A percentile compares a stretch with the other conserved stretches of the same genome.
Conservation (phyloP, 495 filamentous ascomycete species). For the Lepidopterella palustris region DNA sequence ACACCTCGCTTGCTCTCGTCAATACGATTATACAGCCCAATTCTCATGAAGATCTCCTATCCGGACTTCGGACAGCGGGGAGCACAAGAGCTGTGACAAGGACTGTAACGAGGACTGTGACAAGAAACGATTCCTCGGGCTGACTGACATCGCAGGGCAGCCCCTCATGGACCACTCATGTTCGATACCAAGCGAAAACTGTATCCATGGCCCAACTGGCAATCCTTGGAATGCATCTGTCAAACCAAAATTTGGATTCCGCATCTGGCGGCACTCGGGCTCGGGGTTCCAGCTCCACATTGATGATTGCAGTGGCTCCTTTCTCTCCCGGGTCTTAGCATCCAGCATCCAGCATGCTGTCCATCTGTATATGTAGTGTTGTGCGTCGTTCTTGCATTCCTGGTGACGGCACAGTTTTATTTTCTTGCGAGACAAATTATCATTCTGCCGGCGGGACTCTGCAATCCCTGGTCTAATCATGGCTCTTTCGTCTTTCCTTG, state of each 20-base stretch:
- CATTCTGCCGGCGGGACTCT: too few relatives aligned
- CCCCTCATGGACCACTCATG: neutral
- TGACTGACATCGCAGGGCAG: neutral
- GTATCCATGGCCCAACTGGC: neutral
- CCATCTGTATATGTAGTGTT: neutral
- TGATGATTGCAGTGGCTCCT: neutral
- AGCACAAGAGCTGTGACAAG: neutral
- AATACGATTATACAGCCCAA: neutral
- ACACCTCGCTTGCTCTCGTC: neutral
- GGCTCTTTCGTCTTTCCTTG: slow-evolving; percentile 22
- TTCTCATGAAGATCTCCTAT: neutral
- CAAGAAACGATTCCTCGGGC: neutral
- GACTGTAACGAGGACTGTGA: neutral
- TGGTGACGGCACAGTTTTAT: neutral
- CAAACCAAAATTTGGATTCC: neutral
- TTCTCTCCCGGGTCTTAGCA: neutral
- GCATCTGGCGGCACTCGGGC: neutral
- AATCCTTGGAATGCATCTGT: neutral
- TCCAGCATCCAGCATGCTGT: neutral
- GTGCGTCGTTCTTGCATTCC: neutral
- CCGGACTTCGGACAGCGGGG: slow-evolving; percentile 2
- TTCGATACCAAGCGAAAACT: neutral
- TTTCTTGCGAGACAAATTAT: neutral
- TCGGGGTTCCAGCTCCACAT: neutral
- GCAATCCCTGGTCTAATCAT: slow-evolving; percentile 12